Percentiles rank a stretch among this genome's conserved stretches.
These are phyloP conservation scores for Akanthomyces muscarius DNA, from an alignment of 2,329 filamentous ascomycete species.

Conservation along the genomic window DNA sequence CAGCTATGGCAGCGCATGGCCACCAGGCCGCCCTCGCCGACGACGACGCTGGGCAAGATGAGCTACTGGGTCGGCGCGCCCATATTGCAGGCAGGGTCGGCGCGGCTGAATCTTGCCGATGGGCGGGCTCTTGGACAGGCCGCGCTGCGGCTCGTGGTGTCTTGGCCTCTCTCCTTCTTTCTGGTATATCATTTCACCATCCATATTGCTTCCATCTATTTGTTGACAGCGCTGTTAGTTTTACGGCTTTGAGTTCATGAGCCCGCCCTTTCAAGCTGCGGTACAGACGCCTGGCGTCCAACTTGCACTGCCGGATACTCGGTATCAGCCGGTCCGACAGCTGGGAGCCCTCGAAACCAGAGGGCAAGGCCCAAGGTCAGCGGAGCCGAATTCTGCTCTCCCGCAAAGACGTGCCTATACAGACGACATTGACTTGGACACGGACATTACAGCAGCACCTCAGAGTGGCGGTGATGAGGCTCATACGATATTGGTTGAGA, in stretches of 20 bases:
- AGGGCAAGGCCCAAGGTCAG: not conserved
- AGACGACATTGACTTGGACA: not conserved
- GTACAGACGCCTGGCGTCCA: not conserved
- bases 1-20: not conserved
- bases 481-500: not conserved
- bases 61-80: constrained; percentile 10
- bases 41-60: constrained; percentile 1
- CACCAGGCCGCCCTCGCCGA: not conserved
- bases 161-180: not conserved
- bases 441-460: not conserved
- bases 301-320: not conserved
- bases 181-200: not conserved
- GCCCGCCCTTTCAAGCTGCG: not conserved
- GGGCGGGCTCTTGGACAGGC: not conserved
- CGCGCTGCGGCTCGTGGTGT: not conserved
- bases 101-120: not conserved
- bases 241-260: constrained; percentile 7
- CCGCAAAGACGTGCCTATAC: not conserved
- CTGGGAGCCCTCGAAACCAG: not conserved
- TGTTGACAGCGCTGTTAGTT: not conserved
- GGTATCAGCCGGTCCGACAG: not conserved
- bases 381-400: not conserved
- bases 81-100: not conserved
- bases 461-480: not conserved
- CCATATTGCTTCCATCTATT: not conserved